Evolutionary conservation across 768 basidiomycete genomes (phyloP), one percentile per base, ranked within the genome.

Genomic region (Hygrophorus russula): DNA sequence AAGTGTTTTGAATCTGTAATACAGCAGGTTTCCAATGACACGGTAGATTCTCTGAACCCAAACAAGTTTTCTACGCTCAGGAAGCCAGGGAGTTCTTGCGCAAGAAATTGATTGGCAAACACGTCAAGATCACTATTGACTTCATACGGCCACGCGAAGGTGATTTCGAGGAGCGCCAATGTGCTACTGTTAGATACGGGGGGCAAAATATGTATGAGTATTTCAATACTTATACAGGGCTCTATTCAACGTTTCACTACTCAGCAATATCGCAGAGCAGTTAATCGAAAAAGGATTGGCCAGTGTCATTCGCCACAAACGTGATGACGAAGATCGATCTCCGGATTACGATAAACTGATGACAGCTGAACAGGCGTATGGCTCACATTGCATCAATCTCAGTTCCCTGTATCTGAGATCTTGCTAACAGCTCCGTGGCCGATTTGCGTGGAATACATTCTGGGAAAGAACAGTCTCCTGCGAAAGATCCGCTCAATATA

Each of bases 321-420:
- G 89, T 15, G 93, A 94, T 52, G 94, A 98, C 56, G 94, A 98
- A 60, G 87, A 93, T 53, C 77, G 93, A 37, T 93, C 93, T n/a
- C 73, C 83, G 5, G 94, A 97, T 56, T 90, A 91, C 51, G 96
- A 99, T 65, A 92, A 90, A 64, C 68, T 98, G 35, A 91, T 97
- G 74, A 79, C 82, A 20, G 96, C 92, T 6, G 94, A 99, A 60
- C 90, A 93, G 66, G 66, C 66, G 91, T 93, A 53, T 62, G 86
- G 27, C 14, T 29, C 14, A 28, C 1, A 6, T 13, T 14, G 13
- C 9, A 38, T 41, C 18, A 18, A 20, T 13, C 11, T 18, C 42
- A 3, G 28, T 14, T 2, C 29, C 29, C 33, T 36, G n/a, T n/a
- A 32, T 34, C 48, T 53, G 41, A 51, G 29, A 48, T 44, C 40